A percentile compares a stretch with the other conserved stretches of the same genome.
Evolutionary conservation across 78 protist species (phyloP).

Genomic region (Speleostelium caveatum): DNA sequence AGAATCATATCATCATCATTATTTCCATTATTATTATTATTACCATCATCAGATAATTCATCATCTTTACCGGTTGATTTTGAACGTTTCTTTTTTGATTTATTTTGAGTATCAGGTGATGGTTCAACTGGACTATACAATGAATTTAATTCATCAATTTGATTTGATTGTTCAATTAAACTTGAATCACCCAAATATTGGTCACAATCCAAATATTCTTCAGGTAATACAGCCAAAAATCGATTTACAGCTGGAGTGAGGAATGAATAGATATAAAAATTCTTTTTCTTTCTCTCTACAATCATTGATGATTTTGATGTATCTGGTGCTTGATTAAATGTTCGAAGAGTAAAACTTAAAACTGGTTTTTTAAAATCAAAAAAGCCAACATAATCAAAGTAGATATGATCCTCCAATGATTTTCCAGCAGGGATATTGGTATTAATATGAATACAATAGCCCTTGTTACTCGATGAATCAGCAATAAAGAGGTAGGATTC

Average conservation of each 20-base stretch:
- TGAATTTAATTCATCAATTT: background rate
- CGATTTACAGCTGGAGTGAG: conserved; percentile 6
- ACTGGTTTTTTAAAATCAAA: conserved; percentile 55
- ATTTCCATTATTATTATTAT: background rate
- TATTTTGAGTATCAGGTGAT: background rate
- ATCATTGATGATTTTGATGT: background rate
- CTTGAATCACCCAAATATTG: background rate
- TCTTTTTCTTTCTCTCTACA: conserved; percentile 14
- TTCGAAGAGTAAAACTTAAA: conserved; percentile 31
- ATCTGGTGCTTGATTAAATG: background rate
- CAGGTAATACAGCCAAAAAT: conserved; percentile 1
- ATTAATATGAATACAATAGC: conserved; percentile 23
- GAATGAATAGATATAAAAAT: conserved; percentile 27
- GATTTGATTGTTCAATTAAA: background rate
- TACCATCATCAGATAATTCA: background rate
- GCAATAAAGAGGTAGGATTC: conserved; percentile 29
- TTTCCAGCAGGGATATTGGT: background rate
- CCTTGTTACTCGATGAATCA: conserved; percentile 1
- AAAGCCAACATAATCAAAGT: conserved; percentile 36
- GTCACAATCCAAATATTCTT: background rate
- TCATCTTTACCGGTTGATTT: background rate
- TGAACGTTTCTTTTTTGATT: background rate
- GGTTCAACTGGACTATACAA: background rate
- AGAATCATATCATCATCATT: conserved; percentile 20
- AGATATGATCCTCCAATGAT: background rate